Conservation (phyloP, 2,329 filamentous ascomycete species). For the Penicillium nordicum region DNA sequence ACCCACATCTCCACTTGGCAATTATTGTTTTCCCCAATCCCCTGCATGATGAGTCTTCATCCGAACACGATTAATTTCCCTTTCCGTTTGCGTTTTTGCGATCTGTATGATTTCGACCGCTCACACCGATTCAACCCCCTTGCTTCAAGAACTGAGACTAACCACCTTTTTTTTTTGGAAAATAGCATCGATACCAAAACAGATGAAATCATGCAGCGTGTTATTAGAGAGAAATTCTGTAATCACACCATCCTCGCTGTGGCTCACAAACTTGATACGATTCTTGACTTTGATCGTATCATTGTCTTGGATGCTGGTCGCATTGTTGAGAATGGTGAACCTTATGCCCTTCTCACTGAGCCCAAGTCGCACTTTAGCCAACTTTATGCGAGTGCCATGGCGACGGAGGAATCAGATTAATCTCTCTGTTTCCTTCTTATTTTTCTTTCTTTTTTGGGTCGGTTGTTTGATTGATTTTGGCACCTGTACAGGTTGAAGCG, state of each 20-base stretch:
- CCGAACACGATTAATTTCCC: background rate
- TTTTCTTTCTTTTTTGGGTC: background rate
- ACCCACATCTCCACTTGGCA: background rate
- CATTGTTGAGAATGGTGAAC: slow-evolving; percentile 37
- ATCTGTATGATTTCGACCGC: background rate
- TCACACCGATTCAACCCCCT: slow-evolving; percentile 1
- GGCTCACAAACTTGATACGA: slow-evolving; percentile 53
- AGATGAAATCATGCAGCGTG: slow-evolving; percentile 55
- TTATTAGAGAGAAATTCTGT: slow-evolving; percentile 53
- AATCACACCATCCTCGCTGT: slow-evolving; percentile 59
- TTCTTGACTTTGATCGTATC: slow-evolving; percentile 41
- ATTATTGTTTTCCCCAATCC: background rate
- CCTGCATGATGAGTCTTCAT: background rate
- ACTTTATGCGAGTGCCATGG: slow-evolving; percentile 30
- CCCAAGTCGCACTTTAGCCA: slow-evolving; percentile 37
- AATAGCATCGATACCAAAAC: slow-evolving; percentile 56
- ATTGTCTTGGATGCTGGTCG: slow-evolving; percentile 37
- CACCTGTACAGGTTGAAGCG: slow-evolving; percentile 17
- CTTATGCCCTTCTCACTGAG: slow-evolving; percentile 35
- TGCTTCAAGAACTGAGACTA: slow-evolving; percentile 9
- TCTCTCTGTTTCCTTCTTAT: background rate
- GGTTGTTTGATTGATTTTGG: slow-evolving; percentile 5
- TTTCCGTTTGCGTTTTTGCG: background rate
- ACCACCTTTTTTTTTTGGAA: background rate
- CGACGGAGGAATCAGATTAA: slow-evolving; percentile 22